Percentiles rank a stretch among this genome's conserved stretches.
Conservation (phyloP, 2,329 filamentous ascomycete species). For the Colletotrichum siamense region DNA sequence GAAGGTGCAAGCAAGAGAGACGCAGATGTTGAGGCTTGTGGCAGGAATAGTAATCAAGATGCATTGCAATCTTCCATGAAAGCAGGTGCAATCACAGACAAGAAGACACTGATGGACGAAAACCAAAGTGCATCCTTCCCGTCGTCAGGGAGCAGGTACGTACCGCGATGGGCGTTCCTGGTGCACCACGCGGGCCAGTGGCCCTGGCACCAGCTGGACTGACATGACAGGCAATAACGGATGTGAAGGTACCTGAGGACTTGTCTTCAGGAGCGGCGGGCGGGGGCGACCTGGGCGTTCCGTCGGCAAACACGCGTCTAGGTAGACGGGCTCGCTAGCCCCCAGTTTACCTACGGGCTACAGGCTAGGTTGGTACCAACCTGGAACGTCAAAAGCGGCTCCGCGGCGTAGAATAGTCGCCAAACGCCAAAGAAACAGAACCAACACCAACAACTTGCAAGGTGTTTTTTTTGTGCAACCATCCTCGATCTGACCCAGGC, state of each 20-base stretch:
- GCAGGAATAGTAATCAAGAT: neutral
- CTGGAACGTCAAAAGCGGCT: neutral
- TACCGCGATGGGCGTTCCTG: neutral
- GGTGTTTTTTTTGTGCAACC: conserved; percentile 1
- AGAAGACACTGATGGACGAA: neutral
- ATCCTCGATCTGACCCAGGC: neutral
- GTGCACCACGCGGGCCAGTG: neutral
- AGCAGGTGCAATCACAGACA: neutral
- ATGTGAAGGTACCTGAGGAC: neutral
- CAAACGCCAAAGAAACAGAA: neutral
- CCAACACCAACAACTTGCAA: neutral
- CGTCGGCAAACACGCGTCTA: neutral
- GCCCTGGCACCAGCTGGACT: neutral
- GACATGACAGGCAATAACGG: neutral
- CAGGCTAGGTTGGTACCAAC: neutral
- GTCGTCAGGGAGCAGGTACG: neutral
- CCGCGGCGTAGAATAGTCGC: neutral
- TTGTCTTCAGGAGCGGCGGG: neutral
- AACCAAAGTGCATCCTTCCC: neutral
- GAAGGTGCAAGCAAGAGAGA: neutral
- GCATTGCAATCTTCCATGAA: neutral
- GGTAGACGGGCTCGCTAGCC: conserved; percentile 12
- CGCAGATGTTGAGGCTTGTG: neutral
- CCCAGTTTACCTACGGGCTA: conserved; percentile 7
- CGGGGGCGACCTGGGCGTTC: neutral